Conservation (phyloP, 352 stramenopile species). For the Pythium dissotocum region DNA sequence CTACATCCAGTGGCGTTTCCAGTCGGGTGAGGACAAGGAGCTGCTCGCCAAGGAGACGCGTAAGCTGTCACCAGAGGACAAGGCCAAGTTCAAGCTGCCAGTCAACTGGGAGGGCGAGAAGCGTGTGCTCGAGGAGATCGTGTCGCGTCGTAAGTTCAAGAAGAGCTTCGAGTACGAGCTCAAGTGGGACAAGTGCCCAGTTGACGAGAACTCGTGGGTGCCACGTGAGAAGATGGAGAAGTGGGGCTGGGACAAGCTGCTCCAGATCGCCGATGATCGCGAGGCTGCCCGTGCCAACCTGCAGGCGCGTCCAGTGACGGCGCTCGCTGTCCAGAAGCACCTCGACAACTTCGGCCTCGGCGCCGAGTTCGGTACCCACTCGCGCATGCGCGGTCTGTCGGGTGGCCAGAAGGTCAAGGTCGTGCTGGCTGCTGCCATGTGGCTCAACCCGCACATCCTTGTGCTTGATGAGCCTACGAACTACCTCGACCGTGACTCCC, state of each 20-base stretch:
- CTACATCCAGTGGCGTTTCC: constrained; percentile 98
- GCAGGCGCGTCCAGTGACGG: constrained; percentile 93
- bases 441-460: constrained; percentile 95
- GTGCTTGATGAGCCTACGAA: constrained; percentile 96
- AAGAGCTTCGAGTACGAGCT: constrained; percentile 97
- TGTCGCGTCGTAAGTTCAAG: constrained; percentile 92
- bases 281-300: constrained; percentile 92
- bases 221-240: constrained; percentile 94
- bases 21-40: constrained; percentile 89
- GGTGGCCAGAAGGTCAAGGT: constrained; percentile 99
- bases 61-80: constrained; percentile 92
- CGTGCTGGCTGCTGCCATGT: constrained; percentile 95
- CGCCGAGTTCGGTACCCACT: constrained; percentile 97
- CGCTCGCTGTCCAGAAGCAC: constrained; percentile 96
- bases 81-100: constrained; percentile 94
- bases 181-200: constrained; percentile 94
- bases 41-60: constrained; percentile 91
- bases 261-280: constrained; percentile 96
- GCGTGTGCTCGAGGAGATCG: constrained; percentile 89
- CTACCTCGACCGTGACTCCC: constrained; percentile 95
- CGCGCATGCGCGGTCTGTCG: constrained; percentile 96
- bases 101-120: constrained; percentile 93
- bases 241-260: constrained; percentile 96
- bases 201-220: constrained; percentile 96
- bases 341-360: constrained; percentile 96